A percentile compares a stretch with the other conserved stretches of the same genome.
These are phyloP conservation scores for Suillus paluster DNA, from an alignment of 768 basidiomycete genomes.

Conservation along the genomic window DNA sequence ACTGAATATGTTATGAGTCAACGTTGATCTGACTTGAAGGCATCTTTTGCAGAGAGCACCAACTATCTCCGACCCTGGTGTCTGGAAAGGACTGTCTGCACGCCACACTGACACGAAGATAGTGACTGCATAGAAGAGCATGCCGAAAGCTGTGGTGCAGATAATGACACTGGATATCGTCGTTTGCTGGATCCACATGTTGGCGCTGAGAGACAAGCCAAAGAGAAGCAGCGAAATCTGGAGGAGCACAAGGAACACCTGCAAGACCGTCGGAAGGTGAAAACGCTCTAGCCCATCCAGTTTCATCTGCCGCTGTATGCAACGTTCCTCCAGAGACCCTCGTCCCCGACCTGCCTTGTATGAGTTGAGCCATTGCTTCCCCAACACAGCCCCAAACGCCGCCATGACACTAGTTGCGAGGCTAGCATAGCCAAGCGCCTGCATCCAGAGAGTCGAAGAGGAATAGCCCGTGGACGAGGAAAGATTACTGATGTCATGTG, in stretches of 20 bases:
- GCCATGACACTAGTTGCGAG: not conserved
- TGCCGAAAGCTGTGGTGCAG: constrained; percentile 13
- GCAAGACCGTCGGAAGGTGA: constrained; percentile 17
- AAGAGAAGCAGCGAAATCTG: constrained; percentile 27
- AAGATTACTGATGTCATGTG: not conserved
- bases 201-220: constrained; percentile 15
- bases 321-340: constrained; percentile 10
- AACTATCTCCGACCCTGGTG: constrained; percentile 16
- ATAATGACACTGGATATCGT: constrained; percentile 14
- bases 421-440: not conserved
- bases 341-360: not conserved
- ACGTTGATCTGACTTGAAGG: not conserved
- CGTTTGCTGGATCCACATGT: constrained; percentile 15
- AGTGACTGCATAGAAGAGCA: constrained; percentile 18
- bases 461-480: not conserved
- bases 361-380: not conserved
- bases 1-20: not conserved
- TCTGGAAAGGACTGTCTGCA: constrained; percentile 20
- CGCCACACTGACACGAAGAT: constrained; percentile 13
- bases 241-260: constrained; percentile 17
- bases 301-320: constrained; percentile 21
- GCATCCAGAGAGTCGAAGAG: not conserved
- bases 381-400: not conserved
- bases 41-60: not conserved
- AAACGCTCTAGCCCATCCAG: constrained; percentile 20